These are phyloP conservation scores for Zalaria obscura DNA, from an alignment of 2,329 filamentous ascomycete species.

Conservation along the genomic window DNA sequence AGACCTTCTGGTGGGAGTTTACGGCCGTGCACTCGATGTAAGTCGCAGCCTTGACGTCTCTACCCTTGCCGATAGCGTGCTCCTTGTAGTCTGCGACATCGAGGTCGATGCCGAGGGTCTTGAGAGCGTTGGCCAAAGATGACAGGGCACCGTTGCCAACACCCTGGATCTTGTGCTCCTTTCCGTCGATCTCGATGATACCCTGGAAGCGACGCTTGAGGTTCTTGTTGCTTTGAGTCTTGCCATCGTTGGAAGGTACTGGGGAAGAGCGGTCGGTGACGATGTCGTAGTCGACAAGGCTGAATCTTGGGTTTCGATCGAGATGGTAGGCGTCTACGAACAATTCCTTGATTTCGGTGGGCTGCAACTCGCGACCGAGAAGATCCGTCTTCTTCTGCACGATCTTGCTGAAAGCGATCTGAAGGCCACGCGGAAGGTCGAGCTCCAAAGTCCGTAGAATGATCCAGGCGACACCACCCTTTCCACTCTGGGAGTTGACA, in stretches of 20 bases:
- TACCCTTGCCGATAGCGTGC: slow-evolving; percentile 72
- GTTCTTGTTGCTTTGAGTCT: slow-evolving; percentile 63
- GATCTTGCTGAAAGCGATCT: slow-evolving; percentile 78
- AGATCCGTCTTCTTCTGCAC: slow-evolving; percentile 72
- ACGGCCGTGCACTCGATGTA: slow-evolving; percentile 78
- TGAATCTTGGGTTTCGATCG: slow-evolving; percentile 69
- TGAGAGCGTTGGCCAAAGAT: slow-evolving; percentile 69
- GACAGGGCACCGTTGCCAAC: slow-evolving; percentile 85
- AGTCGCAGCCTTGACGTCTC: slow-evolving; percentile 80
- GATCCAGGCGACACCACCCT: slow-evolving; percentile 89
- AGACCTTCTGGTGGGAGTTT: slow-evolving; percentile 57
- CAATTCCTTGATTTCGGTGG: slow-evolving; percentile 71
- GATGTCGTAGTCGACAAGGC: slow-evolving; percentile 83
- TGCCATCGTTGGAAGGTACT: slow-evolving; percentile 50
- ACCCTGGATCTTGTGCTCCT: slow-evolving; percentile 65
- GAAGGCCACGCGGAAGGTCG: slow-evolving; percentile 81
- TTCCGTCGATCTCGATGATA: slow-evolving; percentile 66
- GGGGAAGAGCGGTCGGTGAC: slow-evolving; percentile 73
- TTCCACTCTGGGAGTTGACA: slow-evolving; percentile 92
- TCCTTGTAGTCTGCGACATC: slow-evolving; percentile 95
- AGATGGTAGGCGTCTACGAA: slow-evolving; percentile 84
- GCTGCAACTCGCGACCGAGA: slow-evolving; percentile 69
- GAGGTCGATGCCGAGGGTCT: slow-evolving; percentile 65
- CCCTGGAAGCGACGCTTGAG: slow-evolving; percentile 73
- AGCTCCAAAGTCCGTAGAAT: slow-evolving; percentile 79